phyloP scores from a whole-genome alignment of 306 rosid species.

The Calophaca sinica region DNA sequence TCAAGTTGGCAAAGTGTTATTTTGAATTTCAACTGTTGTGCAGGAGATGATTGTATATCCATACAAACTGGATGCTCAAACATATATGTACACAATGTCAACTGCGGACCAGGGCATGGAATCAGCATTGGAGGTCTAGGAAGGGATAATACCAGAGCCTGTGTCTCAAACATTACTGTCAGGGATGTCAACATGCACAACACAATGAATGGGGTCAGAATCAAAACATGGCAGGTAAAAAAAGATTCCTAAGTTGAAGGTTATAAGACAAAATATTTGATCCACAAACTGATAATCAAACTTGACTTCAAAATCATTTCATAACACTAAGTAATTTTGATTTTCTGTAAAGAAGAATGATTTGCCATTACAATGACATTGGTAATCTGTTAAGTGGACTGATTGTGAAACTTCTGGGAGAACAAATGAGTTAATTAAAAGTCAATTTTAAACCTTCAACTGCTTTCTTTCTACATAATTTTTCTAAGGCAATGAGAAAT shows the following conservation, averaged over 20 bases:
- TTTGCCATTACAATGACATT: neutral
- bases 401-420: too few relatives aligned
- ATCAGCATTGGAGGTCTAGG: slow-evolving; percentile 98
- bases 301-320: too few relatives aligned
- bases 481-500: too few relatives aligned
- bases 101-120: slow-evolving; percentile 99
- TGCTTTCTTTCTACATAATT: too few relatives aligned
- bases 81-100: slow-evolving; percentile 80
- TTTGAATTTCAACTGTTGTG: slow-evolving; percentile 41
- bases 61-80: slow-evolving; percentile 97
- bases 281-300: neutral
- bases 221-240: slow-evolving; percentile 99
- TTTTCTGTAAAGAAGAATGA: neutral
- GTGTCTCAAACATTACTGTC: slow-evolving; percentile 93
- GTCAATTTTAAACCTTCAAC: too few relatives aligned
- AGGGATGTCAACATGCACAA: slow-evolving; percentile 82
- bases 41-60: slow-evolving; percentile 95
- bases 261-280: slow-evolving; percentile 15
- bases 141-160: slow-evolving; percentile 83
- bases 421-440: too few relatives aligned
- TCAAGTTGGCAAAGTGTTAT: slow-evolving; percentile 30
- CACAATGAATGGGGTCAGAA: slow-evolving; percentile 95
- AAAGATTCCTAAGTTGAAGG: neutral
- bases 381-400: too few relatives aligned
- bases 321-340: neutral